A percentile compares a stretch with the other conserved stretches of the same genome.
These are phyloP conservation scores for Tricholoma saponaceum DNA, from an alignment of 768 basidiomycete genomes.

Conservation along the genomic window DNA sequence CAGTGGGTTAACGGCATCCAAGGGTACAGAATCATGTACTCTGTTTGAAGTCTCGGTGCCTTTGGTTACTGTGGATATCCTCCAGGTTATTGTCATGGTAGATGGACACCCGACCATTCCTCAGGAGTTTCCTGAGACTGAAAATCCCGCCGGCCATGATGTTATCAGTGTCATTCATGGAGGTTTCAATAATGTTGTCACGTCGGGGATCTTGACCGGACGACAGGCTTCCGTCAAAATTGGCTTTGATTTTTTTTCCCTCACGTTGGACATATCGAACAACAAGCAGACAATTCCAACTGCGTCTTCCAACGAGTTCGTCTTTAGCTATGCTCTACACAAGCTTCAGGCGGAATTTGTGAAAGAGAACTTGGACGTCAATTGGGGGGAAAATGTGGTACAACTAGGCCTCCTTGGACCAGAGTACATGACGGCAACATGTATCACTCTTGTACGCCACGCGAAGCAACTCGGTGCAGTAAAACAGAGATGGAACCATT, in stretches of 20 bases:
- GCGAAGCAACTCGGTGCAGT: constrained; percentile 19
- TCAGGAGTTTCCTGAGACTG: constrained; percentile 14
- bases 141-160: constrained; percentile 26
- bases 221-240: constrained; percentile 15
- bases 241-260: constrained; percentile 17
- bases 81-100: constrained; percentile 43
- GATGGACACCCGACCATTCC: constrained; percentile 27
- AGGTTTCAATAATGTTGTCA: constrained; percentile 15
- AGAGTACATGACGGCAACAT: constrained; percentile 33
- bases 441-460: constrained; percentile 24
- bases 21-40: constrained; percentile 13
- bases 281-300: constrained; percentile 27
- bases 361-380: constrained; percentile 8
- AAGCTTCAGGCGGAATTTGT: constrained; percentile 5
- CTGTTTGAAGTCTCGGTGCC: constrained; percentile 41
- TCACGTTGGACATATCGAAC: constrained; percentile 24
- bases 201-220: constrained; percentile 18
- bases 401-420: constrained; percentile 39
- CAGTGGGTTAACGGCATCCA: constrained; percentile 23
- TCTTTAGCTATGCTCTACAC: constrained; percentile 20
- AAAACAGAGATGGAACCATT: constrained; percentile 24
- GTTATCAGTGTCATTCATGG: constrained; percentile 25
- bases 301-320: constrained; percentile 18
- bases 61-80: constrained; percentile 33
- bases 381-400: constrained; percentile 17